A percentile compares a stretch with the other conserved stretches of the same genome.
These are phyloP conservation scores for Mucor mucedo DNA, from an alignment of 371 early-diverging fungal genomes.

Conservation along the genomic window DNA sequence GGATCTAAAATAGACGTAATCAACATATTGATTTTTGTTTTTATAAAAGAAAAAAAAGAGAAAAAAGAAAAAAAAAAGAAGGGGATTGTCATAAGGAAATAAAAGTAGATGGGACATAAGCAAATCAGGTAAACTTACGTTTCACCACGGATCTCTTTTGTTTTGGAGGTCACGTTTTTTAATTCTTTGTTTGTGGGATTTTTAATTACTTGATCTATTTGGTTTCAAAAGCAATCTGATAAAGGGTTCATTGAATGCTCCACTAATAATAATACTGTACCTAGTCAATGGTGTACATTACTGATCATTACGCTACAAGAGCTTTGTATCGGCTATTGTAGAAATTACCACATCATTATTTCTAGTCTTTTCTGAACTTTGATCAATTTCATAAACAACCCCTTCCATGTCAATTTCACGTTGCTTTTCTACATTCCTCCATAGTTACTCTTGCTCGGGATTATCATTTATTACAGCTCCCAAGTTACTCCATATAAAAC, in stretches of 20 bases:
- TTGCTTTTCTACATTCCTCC: slow-evolving; percentile 19
- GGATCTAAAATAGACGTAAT: slow-evolving; percentile 22
- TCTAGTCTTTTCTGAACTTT: slow-evolving; percentile 55
- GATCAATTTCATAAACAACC: slow-evolving; percentile 60
- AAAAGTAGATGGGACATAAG: not conserved
- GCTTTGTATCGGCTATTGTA: slow-evolving; percentile 16
- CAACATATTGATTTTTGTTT: slow-evolving; percentile 2
- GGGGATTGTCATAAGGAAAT: not conserved
- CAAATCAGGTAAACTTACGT: slow-evolving; percentile 11
- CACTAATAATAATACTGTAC: slow-evolving; percentile 46
- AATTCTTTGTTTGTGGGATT: not conserved
- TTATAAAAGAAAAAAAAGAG: slow-evolving; percentile 2
- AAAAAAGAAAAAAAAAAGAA: slow-evolving; percentile 11
- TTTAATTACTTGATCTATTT: slow-evolving; percentile 40
- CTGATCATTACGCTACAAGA: slow-evolving; percentile 52
- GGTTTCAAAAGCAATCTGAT: slow-evolving; percentile 43
- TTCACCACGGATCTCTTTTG: not conserved
- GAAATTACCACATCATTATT: slow-evolving; percentile 37
- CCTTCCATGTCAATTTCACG: slow-evolving; percentile 67
- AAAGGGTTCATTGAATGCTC: slow-evolving; percentile 37
- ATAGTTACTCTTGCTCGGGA: slow-evolving; percentile 62
- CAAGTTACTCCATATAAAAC: slow-evolving; percentile 65
- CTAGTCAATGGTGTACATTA: slow-evolving; percentile 62
- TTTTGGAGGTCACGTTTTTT: slow-evolving; percentile 15
- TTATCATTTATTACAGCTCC: slow-evolving; percentile 64